A percentile compares a stretch with the other conserved stretches of the same genome.
Conservation (phyloP, 768 basidiomycete genomes). For the Termitomyces bulborhizus region DNA sequence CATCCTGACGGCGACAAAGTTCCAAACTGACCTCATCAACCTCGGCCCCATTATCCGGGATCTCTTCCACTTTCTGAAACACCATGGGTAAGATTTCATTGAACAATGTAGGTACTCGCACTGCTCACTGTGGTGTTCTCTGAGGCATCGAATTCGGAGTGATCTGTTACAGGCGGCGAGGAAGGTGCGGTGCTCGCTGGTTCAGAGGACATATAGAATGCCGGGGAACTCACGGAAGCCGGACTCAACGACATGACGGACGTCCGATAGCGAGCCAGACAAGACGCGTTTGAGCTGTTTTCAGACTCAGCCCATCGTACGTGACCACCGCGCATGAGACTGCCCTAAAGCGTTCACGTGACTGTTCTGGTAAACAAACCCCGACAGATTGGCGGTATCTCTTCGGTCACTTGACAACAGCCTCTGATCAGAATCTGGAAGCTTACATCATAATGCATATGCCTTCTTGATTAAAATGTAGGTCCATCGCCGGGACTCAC, state of each 20-base stretch:
- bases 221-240: slow-evolving; percentile 10
- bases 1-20: not conserved
- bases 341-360: slow-evolving; percentile 11
- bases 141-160: slow-evolving; percentile 12
- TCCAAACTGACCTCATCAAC: slow-evolving; percentile 10
- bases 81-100: not conserved
- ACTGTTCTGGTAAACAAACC: not conserved
- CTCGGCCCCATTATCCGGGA: slow-evolving; percentile 1
- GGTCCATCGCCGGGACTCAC: not conserved
- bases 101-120: not conserved
- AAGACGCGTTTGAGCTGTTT: slow-evolving; percentile 14
- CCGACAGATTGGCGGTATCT: too few relatives aligned
- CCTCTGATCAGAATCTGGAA: too few relatives aligned
- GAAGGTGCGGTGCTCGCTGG: slow-evolving; percentile 17
- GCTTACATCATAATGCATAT: too few relatives aligned
- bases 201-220: slow-evolving; percentile 15
- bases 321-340: slow-evolving; percentile 7
- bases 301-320: slow-evolving; percentile 9
- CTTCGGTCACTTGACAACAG: too few relatives aligned
- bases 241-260: slow-evolving; percentile 19
- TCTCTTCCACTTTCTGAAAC: slow-evolving; percentile 1
- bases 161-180: slow-evolving; percentile 15
- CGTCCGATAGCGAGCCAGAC: slow-evolving; percentile 2
- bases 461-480: too few relatives aligned
- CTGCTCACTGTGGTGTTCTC: slow-evolving; percentile 10